phyloP scores from a whole-genome alignment of 2,329 filamentous ascomycete species.

The Alternaria sp. region DNA sequence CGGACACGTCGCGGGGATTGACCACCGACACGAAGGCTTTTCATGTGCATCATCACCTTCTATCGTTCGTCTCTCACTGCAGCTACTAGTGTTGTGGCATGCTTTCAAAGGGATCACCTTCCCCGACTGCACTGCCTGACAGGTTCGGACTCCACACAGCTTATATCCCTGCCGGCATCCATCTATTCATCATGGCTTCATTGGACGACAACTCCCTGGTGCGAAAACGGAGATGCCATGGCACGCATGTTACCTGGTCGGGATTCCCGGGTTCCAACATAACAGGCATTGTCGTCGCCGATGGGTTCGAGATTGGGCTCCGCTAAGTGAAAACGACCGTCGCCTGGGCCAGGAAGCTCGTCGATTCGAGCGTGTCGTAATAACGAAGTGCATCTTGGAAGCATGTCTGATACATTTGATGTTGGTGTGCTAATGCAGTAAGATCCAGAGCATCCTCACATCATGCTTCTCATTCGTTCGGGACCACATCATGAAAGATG shows the following conservation, averaged over 20 bases:
- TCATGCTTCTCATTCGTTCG: neutral
- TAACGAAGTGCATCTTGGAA: neutral
- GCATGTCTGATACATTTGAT: neutral
- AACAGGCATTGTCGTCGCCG: neutral
- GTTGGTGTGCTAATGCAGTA: neutral
- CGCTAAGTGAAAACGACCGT: neutral
- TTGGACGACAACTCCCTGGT: neutral
- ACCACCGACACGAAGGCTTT: neutral
- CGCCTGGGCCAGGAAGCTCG: neutral
- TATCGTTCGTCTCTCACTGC: neutral
- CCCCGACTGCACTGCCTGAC: neutral
- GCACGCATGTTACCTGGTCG: neutral
- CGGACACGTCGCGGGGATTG: slow-evolving; percentile 1
- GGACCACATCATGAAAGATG: neutral
- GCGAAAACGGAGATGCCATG: neutral
- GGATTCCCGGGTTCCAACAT: neutral
- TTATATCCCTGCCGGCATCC: slow-evolving; percentile 18
- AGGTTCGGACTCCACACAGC: neutral
- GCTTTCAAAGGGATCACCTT: neutral
- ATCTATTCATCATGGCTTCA: neutral
- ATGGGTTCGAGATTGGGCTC: neutral
- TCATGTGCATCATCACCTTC: slow-evolving; percentile 2
- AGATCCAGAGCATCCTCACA: neutral
- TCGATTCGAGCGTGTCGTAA: neutral
- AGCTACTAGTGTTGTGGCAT: neutral